Evolutionary conservation across 441 rosid species (phyloP), one percentile per base, ranked within the genome.

Genomic region (Breynia disticha): DNA sequence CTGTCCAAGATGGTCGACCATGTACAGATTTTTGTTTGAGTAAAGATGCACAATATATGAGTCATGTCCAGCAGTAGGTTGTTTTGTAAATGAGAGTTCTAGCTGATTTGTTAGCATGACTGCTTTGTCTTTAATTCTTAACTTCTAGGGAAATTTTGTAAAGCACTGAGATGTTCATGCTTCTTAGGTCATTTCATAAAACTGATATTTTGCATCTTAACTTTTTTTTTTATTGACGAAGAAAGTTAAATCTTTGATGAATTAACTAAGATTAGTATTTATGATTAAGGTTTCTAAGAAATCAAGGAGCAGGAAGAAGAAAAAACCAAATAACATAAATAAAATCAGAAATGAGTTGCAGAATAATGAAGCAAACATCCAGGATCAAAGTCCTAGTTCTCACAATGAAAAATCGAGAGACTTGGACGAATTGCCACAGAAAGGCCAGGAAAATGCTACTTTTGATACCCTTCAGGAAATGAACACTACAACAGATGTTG

Each of bases 261-360:
- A 28, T 13, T 20, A 54, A 28, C 39, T 47, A 54, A 55, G 63
- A 69, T 55, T 15, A 50, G 48, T 56, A 46, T 62, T 67, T 71
- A 45, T 77, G 41, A 44, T 72, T 54, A 70, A 94, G 99, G 99
- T 94, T 71, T 79, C 94, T 24, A 89, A 64, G 79, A 90, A 82
- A 67, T 80, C 79, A 48, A 87, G 99, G 68, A 87, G 66, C 41
- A 85, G 79, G 70, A 89, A 77, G 78, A 82, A 75, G 56, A 75
- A 74, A 74, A 59, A 53, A 20, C 61, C 11, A 5, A 46, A 59
- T 21, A 71, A 69, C 56, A 74, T 73, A 60, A 73, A 67, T 60
- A 71, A 80, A 65, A 52, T 66, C 48, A 76, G 60, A 71, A 67
- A 55, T 70, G 77, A 74, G 46, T 67, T 28, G 50, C 61, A 68